These are phyloP conservation scores for Aeschynomene evenia DNA, from an alignment of 306 rosid species.

Conservation along the genomic window DNA sequence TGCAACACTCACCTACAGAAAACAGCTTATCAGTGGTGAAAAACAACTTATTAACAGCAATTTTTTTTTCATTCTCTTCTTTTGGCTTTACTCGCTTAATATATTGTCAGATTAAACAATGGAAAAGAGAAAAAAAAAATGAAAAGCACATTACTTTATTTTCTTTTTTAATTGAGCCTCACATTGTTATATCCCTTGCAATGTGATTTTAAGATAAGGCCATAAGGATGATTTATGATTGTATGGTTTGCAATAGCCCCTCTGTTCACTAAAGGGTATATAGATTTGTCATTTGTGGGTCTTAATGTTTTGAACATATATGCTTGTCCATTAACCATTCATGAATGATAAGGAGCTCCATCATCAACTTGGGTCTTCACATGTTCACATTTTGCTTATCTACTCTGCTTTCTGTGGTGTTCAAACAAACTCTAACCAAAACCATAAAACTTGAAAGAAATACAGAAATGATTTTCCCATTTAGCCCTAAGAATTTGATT, in stretches of 20 bases:
- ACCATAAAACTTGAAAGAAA: not conserved
- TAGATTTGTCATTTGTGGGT: not conserved
- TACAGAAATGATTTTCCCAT: not conserved
- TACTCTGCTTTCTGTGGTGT: not conserved
- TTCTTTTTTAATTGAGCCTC: not conserved
- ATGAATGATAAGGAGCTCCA: not conserved
- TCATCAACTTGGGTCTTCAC: not conserved
- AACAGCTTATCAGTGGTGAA: not conserved
- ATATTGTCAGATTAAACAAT: not conserved
- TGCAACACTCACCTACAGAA: not conserved
- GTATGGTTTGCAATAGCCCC: not conserved
- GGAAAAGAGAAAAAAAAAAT: no score
- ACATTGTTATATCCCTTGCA: not conserved
- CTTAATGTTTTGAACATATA: not conserved
- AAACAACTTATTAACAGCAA: not conserved
- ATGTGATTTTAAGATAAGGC: conserved; percentile 1
- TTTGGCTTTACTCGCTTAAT: not conserved
- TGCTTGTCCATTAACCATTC: not conserved
- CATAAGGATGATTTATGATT: not conserved
- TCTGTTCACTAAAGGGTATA: not conserved
- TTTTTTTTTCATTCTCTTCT: not conserved
- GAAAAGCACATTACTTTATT: not conserved
- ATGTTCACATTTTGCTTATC: conserved; percentile 6
- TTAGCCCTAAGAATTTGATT: no score
- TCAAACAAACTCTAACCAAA: not conserved